These are phyloP conservation scores for Baudoinia panamericana DNA, from an alignment of 495 filamentous ascomycete genomes.

Conservation along the genomic window DNA sequence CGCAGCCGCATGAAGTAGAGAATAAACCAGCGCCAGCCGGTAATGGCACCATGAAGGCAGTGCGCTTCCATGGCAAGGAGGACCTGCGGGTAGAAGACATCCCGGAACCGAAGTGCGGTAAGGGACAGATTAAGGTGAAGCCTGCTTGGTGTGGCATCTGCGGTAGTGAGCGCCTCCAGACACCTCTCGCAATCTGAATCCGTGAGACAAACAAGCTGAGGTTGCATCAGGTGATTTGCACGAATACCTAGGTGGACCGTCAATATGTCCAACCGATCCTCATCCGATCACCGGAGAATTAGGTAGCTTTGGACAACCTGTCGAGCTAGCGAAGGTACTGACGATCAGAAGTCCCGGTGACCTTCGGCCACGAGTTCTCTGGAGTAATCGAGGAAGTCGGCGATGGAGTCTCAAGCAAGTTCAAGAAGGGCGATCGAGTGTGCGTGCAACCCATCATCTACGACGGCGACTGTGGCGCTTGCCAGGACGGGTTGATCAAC, in stretches of 20 bases:
- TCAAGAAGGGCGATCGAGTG: conserved; percentile 44
- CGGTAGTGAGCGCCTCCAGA: conserved; percentile 42
- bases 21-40: conserved; percentile 18
- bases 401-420: conserved; percentile 32
- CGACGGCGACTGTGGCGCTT: conserved; percentile 43
- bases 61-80: conserved; percentile 29
- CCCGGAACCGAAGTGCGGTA: conserved; percentile 24
- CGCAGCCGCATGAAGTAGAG: not conserved
- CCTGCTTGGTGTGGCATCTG: conserved; percentile 48
- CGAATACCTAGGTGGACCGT: conserved; percentile 37
- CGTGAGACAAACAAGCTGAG: conserved; percentile 34
- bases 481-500: conserved; percentile 38
- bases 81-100: conserved; percentile 31
- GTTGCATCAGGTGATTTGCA: no score
- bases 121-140: conserved; percentile 33
- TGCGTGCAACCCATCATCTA: conserved; percentile 46
- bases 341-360: conserved; percentile 43
- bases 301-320: no score
- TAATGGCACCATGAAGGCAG: conserved; percentile 26
- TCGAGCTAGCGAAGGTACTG: no score
- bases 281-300: conserved; percentile 44
- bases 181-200: not conserved
- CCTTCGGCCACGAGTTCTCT: conserved; percentile 51
- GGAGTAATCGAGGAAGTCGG: conserved; percentile 48
- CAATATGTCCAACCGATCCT: conserved; percentile 37